Base-by-base conservation (phyloP, 208 protist genomes). In the Herpetomonas muscarum region DNA sequence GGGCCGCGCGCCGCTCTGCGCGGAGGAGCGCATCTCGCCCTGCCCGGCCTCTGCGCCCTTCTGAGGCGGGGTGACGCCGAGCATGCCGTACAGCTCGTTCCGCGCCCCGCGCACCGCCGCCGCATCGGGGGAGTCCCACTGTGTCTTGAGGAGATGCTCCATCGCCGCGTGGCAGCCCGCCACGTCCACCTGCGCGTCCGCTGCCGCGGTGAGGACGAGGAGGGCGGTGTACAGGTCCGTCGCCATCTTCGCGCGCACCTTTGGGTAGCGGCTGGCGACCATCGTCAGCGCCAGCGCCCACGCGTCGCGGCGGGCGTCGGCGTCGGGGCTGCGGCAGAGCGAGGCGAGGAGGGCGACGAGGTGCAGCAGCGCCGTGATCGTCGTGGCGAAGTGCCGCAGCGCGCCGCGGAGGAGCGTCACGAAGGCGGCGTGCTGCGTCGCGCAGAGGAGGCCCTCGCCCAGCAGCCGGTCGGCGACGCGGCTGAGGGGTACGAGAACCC, bases 241-340 rank as follows among this genome's bases (percentile, higher is more conserved):
- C 13, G 68, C 90, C 61, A 91, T 79, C 32, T 77, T 83, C 4
- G 81, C 80, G 3, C 92, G 83, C 25, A 97, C 92, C 74, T 95
- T 96, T 0, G 92, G 92, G 60, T 92, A 97, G 44, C 85, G 86
- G 49, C 83, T 94, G 19, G 85, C 91, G 39, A 97, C 62, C 81
- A 97, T 90, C 24, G 80, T 76, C 28, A 97, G 81, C 32, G 75
- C 64, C n/a, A 90, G 73, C 34, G 50, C 26, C 86, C 81, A 90
- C 36, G 87, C 74, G 5, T 61, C 67, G 31, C 67, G 44, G 2
- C 82, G 85, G 37, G 81, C 86, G 6, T 57, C 71, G 0, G 15
- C 26, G 49, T 79, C 62, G 19, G 61, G 29, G 59, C 80, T 87
- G 29, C 81, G 81, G 67, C 90, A 91, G 22, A 90, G 37, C 34